A percentile compares a stretch with the other conserved stretches of the same genome.
phyloP scores from a whole-genome alignment of 257 asterid genomes.

The Nicotiana knightiana region DNA sequence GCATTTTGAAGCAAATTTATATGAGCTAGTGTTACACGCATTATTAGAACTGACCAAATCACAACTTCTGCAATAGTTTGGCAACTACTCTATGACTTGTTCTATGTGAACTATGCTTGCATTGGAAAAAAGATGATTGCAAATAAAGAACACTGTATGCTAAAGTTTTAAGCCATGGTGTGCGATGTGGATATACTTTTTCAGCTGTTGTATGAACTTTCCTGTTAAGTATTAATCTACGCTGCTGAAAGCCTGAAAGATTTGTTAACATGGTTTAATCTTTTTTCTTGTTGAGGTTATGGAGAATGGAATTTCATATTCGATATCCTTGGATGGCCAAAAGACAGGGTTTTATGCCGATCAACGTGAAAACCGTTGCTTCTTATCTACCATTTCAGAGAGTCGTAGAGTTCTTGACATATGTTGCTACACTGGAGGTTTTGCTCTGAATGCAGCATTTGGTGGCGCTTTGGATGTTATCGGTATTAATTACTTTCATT shows the following conservation, averaged over 20 bases:
- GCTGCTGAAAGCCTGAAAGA: slow-evolving; percentile 5
- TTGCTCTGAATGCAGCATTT: slow-evolving; percentile 76
- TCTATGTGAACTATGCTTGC: not conserved
- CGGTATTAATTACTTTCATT: slow-evolving; percentile 36
- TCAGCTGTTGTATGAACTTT: not conserved
- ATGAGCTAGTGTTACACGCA: not conserved
- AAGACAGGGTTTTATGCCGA: slow-evolving; percentile 97
- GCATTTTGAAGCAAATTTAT: not conserved
- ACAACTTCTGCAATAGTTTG: slow-evolving; percentile 1
- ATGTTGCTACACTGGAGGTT: slow-evolving; percentile 96
- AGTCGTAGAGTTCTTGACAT: slow-evolving; percentile 74
- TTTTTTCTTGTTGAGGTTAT: slow-evolving; percentile 46
- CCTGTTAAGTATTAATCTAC: not conserved
- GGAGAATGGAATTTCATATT: slow-evolving; percentile 77
- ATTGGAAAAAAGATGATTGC: not conserved
- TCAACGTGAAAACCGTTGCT: slow-evolving; percentile 89
- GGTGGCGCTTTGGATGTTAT: slow-evolving; percentile 80
- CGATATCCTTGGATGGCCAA: slow-evolving; percentile 85
- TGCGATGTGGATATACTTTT: not conserved
- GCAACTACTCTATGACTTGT: not conserved
- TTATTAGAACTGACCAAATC: not conserved
- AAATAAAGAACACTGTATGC: not conserved
- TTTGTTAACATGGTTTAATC: not conserved
- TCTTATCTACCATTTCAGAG: slow-evolving; percentile 67
- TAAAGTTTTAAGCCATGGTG: not conserved